Percentiles rank a stretch among this genome's conserved stretches.
Evolutionary conservation across 2,329 filamentous ascomycete genomes (phyloP).

Genomic region (Penicillium psychrosexuale): DNA sequence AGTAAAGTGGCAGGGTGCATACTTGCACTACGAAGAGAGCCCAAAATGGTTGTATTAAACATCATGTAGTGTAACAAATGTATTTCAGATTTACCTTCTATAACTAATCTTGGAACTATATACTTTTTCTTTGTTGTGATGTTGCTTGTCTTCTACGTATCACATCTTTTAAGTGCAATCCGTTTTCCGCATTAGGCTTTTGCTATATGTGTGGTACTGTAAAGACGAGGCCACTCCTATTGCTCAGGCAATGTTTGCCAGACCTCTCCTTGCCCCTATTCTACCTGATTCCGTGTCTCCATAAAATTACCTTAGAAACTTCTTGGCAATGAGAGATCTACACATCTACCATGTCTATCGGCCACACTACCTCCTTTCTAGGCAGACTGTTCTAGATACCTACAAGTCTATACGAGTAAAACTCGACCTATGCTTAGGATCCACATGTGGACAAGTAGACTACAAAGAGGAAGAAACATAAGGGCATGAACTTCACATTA

Average conservation of each 20-base stretch:
- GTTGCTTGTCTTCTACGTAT: neutral
- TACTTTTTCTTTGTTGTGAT: no score
- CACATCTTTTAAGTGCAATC: neutral
- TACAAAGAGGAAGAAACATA: slow-evolving; percentile 5
- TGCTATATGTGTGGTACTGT: neutral
- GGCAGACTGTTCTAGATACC: neutral
- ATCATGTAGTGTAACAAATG: neutral
- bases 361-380: no score
- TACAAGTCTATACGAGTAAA: neutral
- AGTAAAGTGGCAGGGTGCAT: neutral
- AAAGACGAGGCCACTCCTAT: neutral
- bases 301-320: no score
- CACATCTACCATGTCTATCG: no score
- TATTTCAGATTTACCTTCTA: neutral
- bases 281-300: neutral
- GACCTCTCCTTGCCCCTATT: neutral
- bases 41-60: neutral
- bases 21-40: neutral
- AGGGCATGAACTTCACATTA: slow-evolving; percentile 13
- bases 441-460: neutral
- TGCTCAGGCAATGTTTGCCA: neutral
- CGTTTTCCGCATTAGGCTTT: neutral
- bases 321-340: neutral
- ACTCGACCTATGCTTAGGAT: neutral
- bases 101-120: no score